phyloP scores from a whole-genome alignment of 2,329 filamentous ascomycete species.

The Fusarium sp. region DNA sequence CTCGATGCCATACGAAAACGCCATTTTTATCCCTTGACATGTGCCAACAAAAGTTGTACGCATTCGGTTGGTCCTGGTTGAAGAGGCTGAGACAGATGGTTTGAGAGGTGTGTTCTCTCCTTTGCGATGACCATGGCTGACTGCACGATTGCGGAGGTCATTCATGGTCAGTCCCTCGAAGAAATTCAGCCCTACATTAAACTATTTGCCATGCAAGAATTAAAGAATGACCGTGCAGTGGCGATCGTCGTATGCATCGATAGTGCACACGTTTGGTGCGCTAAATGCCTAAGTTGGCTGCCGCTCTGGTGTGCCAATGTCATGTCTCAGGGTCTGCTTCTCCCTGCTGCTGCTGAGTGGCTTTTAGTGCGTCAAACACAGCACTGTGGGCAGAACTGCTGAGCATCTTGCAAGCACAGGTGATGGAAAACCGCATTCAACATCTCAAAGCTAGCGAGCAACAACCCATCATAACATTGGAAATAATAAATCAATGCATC shows the following conservation, averaged over 20 bases:
- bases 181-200: background rate
- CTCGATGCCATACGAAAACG: background rate
- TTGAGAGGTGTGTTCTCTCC: background rate
- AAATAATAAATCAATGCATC: background rate
- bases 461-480: background rate
- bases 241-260: background rate
- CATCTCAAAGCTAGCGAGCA: background rate
- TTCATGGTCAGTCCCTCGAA: background rate
- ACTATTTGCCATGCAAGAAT: background rate
- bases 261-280: background rate
- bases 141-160: background rate
- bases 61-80: background rate
- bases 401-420: background rate
- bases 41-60: background rate
- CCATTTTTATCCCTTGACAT: background rate
- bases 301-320: background rate
- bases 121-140: background rate
- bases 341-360: background rate
- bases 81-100: background rate
- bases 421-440: background rate
- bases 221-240: background rate
- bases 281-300: background rate
- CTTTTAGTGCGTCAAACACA: background rate
- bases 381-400: background rate
- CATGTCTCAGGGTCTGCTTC: background rate